Conservation (phyloP, 495 filamentous ascomycete species). For the Terfezia claveryi region DNA sequence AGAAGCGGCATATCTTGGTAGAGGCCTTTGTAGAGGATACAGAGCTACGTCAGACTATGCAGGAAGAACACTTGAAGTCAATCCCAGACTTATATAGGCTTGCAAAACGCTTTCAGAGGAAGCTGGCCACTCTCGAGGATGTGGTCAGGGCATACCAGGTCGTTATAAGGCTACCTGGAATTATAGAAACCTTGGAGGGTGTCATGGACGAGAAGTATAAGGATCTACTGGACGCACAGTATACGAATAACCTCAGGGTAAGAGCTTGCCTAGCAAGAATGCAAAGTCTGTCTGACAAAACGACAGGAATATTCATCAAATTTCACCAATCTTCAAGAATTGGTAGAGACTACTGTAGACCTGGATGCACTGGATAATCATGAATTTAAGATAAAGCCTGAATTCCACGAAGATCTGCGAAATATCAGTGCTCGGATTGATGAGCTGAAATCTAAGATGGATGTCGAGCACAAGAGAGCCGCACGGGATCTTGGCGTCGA, state of each 20-base stretch:
- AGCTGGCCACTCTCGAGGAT: constrained; percentile 78
- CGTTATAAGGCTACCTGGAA: constrained; percentile 70
- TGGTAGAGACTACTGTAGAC: constrained; percentile 97
- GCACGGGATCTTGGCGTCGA: constrained; percentile 76
- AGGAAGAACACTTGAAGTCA: constrained; percentile 84
- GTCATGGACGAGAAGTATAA: constrained; percentile 92
- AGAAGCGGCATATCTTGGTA: constrained; percentile 79
- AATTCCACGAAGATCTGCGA: constrained; percentile 78
- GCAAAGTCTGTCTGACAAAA: no score
- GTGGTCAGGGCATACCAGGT: constrained; percentile 92
- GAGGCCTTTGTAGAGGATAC: constrained; percentile 90
- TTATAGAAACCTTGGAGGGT: constrained; percentile 69
- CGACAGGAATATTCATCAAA: constrained; percentile 7
- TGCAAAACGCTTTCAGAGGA: constrained; percentile 82
- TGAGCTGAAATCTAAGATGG: constrained; percentile 62
- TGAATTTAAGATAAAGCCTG: constrained; percentile 96
- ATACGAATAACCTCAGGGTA: constrained; percentile 53
- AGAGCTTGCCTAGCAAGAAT: constrained; percentile 1
- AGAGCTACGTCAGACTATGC: constrained; percentile 86
- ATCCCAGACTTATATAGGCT: constrained; percentile 90
- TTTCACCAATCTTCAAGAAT: constrained; percentile 72
- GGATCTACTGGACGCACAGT: constrained; percentile 66
- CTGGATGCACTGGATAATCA: constrained; percentile 89
- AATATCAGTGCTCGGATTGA: constrained; percentile 82
- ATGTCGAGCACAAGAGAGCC: constrained; percentile 54